Evolutionary conservation across 2,329 filamentous ascomycete species (phyloP).

Genomic region (Aspergillus niger): DNA sequence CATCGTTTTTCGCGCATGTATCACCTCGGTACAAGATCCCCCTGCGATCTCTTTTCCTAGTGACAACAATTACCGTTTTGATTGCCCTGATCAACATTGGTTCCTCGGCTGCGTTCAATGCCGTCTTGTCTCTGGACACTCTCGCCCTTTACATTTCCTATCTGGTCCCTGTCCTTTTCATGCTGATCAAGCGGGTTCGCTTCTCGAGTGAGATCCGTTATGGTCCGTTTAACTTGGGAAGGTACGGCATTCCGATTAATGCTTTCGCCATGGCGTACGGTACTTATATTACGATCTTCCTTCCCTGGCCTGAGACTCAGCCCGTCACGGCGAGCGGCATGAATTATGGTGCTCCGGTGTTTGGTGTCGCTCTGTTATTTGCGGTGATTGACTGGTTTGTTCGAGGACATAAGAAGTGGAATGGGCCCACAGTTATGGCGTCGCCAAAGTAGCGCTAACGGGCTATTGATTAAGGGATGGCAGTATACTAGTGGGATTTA

Average conservation of each 20-base stretch:
- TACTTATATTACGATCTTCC: constrained; percentile 25
- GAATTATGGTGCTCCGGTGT: constrained; percentile 27
- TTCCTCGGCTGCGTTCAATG: constrained; percentile 53
- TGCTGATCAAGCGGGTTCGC: constrained; percentile 22
- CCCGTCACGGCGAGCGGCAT: constrained; percentile 28
- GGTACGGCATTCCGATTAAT: constrained; percentile 20
- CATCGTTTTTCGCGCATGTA: constrained; percentile 30
- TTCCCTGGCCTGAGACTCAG: constrained; percentile 25
- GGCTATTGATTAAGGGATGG: background rate
- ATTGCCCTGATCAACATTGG: constrained; percentile 19
- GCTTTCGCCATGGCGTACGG: constrained; percentile 26
- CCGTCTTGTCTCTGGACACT: constrained; percentile 54
- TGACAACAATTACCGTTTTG: constrained; percentile 30
- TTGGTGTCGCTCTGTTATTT: constrained; percentile 21
- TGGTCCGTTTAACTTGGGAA: constrained; percentile 25
- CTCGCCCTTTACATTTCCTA: constrained; percentile 54
- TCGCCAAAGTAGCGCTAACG: background rate
- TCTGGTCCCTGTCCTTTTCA: constrained; percentile 46
- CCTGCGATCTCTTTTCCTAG: constrained; percentile 37
- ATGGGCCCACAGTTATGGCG: constrained; percentile 3
- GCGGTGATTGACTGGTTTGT: constrained; percentile 22
- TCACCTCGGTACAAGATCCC: constrained; percentile 42
- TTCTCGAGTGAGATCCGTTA: constrained; percentile 5
- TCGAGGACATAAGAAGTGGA: constrained; percentile 4
- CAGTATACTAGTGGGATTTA: background rate